Conservation (phyloP, 75 land plant species). For the Adiantum capillusveneris region DNA sequence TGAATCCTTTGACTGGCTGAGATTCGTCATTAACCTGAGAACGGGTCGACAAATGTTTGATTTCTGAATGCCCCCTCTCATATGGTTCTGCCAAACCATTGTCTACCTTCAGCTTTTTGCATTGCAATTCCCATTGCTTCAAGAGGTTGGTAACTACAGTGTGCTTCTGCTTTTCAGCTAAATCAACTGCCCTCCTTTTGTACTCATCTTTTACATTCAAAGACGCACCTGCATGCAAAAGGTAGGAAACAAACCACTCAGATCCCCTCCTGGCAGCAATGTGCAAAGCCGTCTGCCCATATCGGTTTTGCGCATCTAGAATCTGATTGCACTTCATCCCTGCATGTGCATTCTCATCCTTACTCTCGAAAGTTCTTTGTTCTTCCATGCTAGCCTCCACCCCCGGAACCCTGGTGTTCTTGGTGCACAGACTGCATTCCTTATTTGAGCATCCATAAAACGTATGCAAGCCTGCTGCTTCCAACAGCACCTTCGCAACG, state of each 20-base stretch:
- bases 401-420: neutral
- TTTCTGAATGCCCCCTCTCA: no score
- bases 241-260: conserved; percentile 32
- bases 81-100: no score
- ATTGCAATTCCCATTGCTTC: conserved; percentile 19
- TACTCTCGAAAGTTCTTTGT: neutral
- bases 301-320: conserved; percentile 38
- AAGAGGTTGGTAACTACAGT: conserved; percentile 9
- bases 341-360: neutral
- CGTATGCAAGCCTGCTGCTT: conserved; percentile 14
- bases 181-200: conserved; percentile 25
- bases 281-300: conserved; percentile 45
- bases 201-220: conserved; percentile 25
- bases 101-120: no score
- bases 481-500: conserved; percentile 34
- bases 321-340: neutral
- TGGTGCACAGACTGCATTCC: neutral
- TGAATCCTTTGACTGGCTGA: conserved; percentile 5
- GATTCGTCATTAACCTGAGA: no score
- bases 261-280: conserved; percentile 41
- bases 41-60: no score
- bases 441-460: neutral
- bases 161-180: conserved; percentile 19
- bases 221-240: conserved; percentile 37
- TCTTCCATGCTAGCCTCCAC: neutral